phyloP scores from a whole-genome alignment of 2,329 filamentous ascomycete genomes.

The Penicillium sp. region DNA sequence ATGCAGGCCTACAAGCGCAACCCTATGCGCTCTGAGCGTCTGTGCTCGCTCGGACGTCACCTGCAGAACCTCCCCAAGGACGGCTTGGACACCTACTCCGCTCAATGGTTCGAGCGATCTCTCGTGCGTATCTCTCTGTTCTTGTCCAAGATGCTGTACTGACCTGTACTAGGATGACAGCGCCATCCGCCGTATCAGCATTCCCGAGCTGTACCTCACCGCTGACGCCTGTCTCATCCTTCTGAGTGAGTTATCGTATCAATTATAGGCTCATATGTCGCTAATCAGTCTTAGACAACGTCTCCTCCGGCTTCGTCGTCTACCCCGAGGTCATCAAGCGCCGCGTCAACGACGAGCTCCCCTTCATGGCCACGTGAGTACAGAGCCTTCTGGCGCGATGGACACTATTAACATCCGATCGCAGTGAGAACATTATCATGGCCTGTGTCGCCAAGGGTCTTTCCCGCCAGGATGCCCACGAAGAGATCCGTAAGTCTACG shows the following conservation, averaged over 20 bases:
- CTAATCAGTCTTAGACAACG: conserved; percentile 54
- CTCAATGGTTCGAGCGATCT: conserved; percentile 73
- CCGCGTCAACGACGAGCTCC: conserved; percentile 70
- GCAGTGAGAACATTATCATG: conserved; percentile 64
- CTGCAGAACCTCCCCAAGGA: conserved; percentile 53
- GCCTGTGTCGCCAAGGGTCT: conserved; percentile 66
- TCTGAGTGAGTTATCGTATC: conserved; percentile 27
- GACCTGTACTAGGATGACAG: conserved; percentile 57
- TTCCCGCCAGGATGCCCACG: conserved; percentile 77
- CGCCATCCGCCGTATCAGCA: conserved; percentile 57
- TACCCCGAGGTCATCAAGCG: conserved; percentile 70
- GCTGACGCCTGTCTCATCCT: conserved; percentile 57
- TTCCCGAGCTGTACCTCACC: conserved; percentile 65
- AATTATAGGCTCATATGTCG: background rate
- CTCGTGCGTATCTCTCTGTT: conserved; percentile 41
- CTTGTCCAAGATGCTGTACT: conserved; percentile 2
- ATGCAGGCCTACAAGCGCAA: conserved; percentile 63
- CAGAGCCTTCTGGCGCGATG: background rate
- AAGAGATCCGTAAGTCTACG: conserved; percentile 62
- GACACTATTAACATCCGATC: conserved; percentile 17
- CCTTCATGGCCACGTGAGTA: conserved; percentile 73
- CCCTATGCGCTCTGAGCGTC: conserved; percentile 55
- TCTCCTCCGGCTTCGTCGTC: conserved; percentile 66
- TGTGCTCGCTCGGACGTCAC: conserved; percentile 57
- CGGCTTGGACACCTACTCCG: conserved; percentile 63